Percentiles rank a stretch among this genome's conserved stretches.
Conservation (phyloP, 2,329 filamentous ascomycete species). For the Raffaelea ambrosiae region DNA sequence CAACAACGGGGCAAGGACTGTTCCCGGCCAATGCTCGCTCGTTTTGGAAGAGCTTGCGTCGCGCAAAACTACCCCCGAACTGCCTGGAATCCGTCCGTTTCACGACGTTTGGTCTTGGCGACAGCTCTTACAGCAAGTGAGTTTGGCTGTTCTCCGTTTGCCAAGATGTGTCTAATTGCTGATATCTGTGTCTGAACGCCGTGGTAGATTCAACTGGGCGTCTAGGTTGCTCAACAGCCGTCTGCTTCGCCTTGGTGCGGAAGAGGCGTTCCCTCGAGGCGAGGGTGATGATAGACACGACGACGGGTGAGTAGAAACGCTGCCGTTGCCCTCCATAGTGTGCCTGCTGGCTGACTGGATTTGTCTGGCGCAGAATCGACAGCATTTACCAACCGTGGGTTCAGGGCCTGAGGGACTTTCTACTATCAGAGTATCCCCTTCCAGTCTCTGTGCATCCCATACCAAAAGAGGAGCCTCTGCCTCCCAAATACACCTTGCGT, state of each 20-base stretch:
- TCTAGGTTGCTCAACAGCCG: slow-evolving; percentile 81
- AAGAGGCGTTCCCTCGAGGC: slow-evolving; percentile 64
- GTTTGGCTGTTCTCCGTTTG: slow-evolving; percentile 16
- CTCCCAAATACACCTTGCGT: slow-evolving; percentile 55
- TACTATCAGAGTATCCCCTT: slow-evolving; percentile 62
- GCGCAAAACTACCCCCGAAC: slow-evolving; percentile 64
- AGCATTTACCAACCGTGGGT: slow-evolving; percentile 76
- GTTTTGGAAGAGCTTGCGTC: slow-evolving; percentile 80
- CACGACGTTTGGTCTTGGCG: slow-evolving; percentile 82
- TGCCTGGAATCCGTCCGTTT: slow-evolving; percentile 65
- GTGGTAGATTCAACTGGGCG: slow-evolving; percentile 77
- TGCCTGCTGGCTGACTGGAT: background rate
- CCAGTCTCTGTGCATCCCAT: slow-evolving; percentile 61
- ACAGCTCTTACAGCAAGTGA: slow-evolving; percentile 88
- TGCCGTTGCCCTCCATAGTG: background rate
- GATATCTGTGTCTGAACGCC: background rate
- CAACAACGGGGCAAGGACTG: slow-evolving; percentile 92
- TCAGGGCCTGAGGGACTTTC: slow-evolving; percentile 53
- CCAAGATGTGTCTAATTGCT: background rate
- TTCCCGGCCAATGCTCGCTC: slow-evolving; percentile 72
- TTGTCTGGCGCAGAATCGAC: slow-evolving; percentile 52
- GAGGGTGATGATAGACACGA: slow-evolving; percentile 92
- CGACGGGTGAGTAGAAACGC: slow-evolving; percentile 59
- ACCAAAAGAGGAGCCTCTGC: slow-evolving; percentile 62
- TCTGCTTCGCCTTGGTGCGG: slow-evolving; percentile 73